Evolutionary conservation across 2,329 filamentous ascomycete species (phyloP), one percentile per base, ranked within the genome.

Genomic region (Parastagonospora avenae): DNA sequence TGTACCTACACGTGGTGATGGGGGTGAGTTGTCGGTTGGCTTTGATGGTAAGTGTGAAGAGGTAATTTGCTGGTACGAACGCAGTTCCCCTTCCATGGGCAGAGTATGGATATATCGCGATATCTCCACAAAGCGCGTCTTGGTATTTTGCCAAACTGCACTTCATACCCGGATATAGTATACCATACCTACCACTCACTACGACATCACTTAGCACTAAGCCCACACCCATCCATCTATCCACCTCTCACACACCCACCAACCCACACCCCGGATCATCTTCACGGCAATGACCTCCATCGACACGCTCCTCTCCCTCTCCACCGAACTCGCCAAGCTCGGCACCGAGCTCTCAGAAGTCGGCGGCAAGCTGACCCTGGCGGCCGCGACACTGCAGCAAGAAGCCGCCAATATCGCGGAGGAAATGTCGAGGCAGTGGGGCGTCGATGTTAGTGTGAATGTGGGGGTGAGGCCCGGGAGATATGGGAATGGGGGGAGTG

Each of bases 361-460:
- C 7, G 54, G 58, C 35, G 50, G 43, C 16, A 62, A 60, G 5
- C 50, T 67, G 1, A 53, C 58, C 2, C 32, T 46, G 4, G 55
- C 56, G 14, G 64, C 62, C 10, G 42, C 45, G 9, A 24, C 48
- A 2, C 53, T 67, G 0, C 60, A 64, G 37, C 54, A 64, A 46
- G 62, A 66, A 57, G 60, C 62, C 2, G 64, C 63, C 1, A 64
- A 64, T 28, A 40, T 66, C 7, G 64, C 64, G 1, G 48, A 60
- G 10, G 60, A 60, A 11, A 55, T 58, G 16, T 50, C 64, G 8
- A 62, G 56, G 44, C 48, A 53, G 8, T 65, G 60, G 60, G 60
- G 62, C 1, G 58, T 64, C 8, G 62, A 65, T 43, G 59, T 66
- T 2, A 12, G 24, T 4, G 39, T 48, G 10, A 42, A 42, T 14